Percentiles rank a stretch among this genome's conserved stretches.
Conservation (phyloP, 371 early-diverging fungal species). For the Syncephalis fuscata region DNA sequence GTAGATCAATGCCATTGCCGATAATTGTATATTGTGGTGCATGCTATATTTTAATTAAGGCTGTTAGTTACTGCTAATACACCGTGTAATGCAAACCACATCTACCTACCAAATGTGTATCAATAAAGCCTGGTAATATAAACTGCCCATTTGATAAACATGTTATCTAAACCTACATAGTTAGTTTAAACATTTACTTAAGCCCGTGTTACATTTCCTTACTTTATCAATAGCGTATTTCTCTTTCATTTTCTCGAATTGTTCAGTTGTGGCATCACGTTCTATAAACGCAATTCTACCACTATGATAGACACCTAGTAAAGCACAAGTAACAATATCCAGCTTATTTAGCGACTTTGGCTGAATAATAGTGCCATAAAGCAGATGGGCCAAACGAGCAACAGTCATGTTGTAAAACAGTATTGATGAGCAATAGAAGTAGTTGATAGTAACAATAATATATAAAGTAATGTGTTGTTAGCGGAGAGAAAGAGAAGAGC, state of each 20-base stretch:
- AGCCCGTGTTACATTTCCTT: neutral
- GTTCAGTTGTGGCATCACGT: slow-evolving; percentile 12
- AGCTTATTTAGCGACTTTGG: slow-evolving; percentile 34
- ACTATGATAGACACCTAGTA: slow-evolving; percentile 27
- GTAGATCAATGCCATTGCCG: slow-evolving; percentile 76
- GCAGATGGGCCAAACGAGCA: slow-evolving; percentile 13
- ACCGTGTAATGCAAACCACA: slow-evolving; percentile 8
- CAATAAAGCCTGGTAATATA: slow-evolving; percentile 75
- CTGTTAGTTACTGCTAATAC: too few species aligned
- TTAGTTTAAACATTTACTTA: neutral
- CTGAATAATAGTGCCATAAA: slow-evolving; percentile 51
- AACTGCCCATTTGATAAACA: slow-evolving; percentile 36
- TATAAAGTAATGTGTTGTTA: too few species aligned
- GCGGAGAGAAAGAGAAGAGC: too few species aligned
- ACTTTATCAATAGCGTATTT: slow-evolving; percentile 6
- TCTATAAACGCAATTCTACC: slow-evolving; percentile 37
- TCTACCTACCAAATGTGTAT: slow-evolving; percentile 49
- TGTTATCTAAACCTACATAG: slow-evolving; percentile 14
- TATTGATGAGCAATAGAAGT: neutral
- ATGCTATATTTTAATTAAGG: slow-evolving; percentile 31
- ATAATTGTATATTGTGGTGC: slow-evolving; percentile 86
- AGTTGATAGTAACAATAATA: too few species aligned
- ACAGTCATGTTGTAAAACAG: neutral
- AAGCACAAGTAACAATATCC: slow-evolving; percentile 28
- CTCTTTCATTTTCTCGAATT: slow-evolving; percentile 4